Evolutionary conservation across 1,284 basidiomycete species (phyloP), one percentile per base, ranked within the genome.

Genomic region (Moesziomyces globuligerus): DNA sequence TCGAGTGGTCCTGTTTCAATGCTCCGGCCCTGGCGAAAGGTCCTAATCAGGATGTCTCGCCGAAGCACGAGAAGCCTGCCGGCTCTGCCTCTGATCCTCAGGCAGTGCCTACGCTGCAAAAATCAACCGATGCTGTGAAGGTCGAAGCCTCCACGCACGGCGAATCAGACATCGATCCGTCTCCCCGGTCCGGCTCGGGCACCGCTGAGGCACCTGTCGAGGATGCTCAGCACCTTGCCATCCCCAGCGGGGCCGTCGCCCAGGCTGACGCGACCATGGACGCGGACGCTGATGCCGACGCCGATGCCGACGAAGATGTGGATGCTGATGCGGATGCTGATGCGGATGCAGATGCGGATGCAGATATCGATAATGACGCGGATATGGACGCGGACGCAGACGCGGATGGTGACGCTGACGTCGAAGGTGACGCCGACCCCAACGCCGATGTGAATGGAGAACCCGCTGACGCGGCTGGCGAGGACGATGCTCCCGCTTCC

Each of bases 1-100:
- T 78, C 17, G 54, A 58, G 15, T 78, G 76, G 76, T 53, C 52
- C n/a, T 78, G 76, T 74, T 54, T 34, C 13, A 49, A 48, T 13
- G 18, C 45, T 26, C 39, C 48, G 23, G 54, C 54, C 8, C 32
- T 55, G 7, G 34, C 44, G 15, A 48, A 52, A 18, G 44, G 28
- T 28, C 26, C 23, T 18, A 20, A 24, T 32, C 36, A 39, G 13
- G 29, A 13, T 24, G 3, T 29, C 11, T 37, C 42, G 5, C 0
- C 43, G 7, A 47, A 34, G n/a, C 11, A 47, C n/a, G n/a, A n/a
- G n/a, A n/a, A n/a, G n/a, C n/a, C n/a, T n/a, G n/a, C n/a, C n/a
- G n/a, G n/a, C n/a, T n/a, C n/a, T n/a, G n/a, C n/a, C n/a, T n/a
- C n/a, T n/a, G n/a, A n/a, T n/a, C n/a, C n/a, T n/a, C n/a, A n/a